phyloP scores from a whole-genome alignment of 169 alveolate species.

The Plasmodium chabaudi region DNA sequence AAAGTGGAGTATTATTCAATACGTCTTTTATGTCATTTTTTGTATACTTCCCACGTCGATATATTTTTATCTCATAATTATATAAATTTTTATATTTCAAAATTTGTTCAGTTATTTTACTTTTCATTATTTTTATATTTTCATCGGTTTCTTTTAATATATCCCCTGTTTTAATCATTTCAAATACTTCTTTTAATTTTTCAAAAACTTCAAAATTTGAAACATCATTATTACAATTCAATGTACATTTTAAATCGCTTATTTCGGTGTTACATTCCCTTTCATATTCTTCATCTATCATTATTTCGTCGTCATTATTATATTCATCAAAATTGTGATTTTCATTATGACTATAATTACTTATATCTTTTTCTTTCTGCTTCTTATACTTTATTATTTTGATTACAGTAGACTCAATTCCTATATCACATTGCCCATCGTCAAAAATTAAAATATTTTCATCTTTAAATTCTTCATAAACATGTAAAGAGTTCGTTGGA shows the following conservation, averaged over 20 bases:
- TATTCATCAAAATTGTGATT: neutral
- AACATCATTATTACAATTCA: too few species aligned
- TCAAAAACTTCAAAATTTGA: slow-evolving; percentile 25
- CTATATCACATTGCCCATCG: slow-evolving; percentile 93
- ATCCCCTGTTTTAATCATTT: slow-evolving; percentile 22
- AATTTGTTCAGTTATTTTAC: slow-evolving; percentile 5
- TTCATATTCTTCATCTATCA: slow-evolving; percentile 36
- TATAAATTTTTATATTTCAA: slow-evolving; percentile 44
- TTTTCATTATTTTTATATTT: neutral
- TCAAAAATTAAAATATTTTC: slow-evolving; percentile 92
- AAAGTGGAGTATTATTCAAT: slow-evolving; percentile 76
- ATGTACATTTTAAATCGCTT: too few species aligned
- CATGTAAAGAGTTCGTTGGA: slow-evolving; percentile 96
- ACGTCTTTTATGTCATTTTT: slow-evolving; percentile 80
- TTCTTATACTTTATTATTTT: slow-evolving; percentile 81
- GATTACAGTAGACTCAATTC: slow-evolving; percentile 97
- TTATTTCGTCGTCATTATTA: slow-evolving; percentile 46
- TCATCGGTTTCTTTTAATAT: slow-evolving; percentile 25
- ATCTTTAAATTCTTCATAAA: slow-evolving; percentile 90
- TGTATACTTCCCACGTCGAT: slow-evolving; percentile 65
- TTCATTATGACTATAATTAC: neutral
- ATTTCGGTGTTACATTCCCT: slow-evolving; percentile 25
- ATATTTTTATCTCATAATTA: slow-evolving; percentile 31
- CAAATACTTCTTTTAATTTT: slow-evolving; percentile 41
- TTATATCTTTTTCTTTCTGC: neutral